Evolutionary conservation across 768 basidiomycete genomes (phyloP).

Genomic region (Rhizopogon vinicolor): DNA sequence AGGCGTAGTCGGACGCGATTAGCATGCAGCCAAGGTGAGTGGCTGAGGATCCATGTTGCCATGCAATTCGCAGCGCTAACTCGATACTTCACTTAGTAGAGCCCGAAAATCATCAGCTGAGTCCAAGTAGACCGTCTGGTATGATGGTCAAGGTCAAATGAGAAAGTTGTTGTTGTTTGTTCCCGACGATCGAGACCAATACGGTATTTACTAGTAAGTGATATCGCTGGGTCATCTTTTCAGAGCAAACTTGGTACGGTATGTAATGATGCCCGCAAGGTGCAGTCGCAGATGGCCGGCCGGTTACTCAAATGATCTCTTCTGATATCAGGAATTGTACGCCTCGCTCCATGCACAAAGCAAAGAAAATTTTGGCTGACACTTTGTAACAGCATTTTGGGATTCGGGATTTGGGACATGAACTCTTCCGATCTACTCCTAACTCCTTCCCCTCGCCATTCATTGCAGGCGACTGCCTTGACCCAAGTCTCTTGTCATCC

Average conservation of each 20-base stretch:
- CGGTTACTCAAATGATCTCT: conserved; percentile 30
- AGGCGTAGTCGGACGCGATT: conserved; percentile 11
- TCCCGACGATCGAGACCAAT: too few species aligned
- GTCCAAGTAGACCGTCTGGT: too few species aligned
- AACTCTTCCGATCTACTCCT: conserved; percentile 50
- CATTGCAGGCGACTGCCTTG: conserved; percentile 50
- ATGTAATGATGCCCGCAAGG: conserved; percentile 34
- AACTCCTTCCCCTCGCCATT: conserved; percentile 52
- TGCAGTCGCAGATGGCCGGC: conserved; percentile 39
- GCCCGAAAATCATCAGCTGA: neutral
- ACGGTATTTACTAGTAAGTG: too few species aligned
- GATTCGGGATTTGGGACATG: conserved; percentile 56
- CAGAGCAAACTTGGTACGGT: neutral
- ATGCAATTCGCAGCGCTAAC: conserved; percentile 6
- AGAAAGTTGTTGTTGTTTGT: too few species aligned
- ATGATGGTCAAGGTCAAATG: too few species aligned
- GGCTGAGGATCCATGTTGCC: conserved; percentile 20
- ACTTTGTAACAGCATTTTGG: conserved; percentile 47
- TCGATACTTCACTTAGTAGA: neutral
- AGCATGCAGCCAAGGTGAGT: conserved; percentile 9
- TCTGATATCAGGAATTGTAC: conserved; percentile 37
- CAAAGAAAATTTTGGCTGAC: neutral
- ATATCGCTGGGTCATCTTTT: too few species aligned
- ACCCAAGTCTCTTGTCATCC: conserved; percentile 35
- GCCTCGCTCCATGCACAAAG: neutral